A percentile compares a stretch with the other conserved stretches of the same genome.
These are phyloP conservation scores for Talaromyces funiculosus DNA, from an alignment of 2,329 filamentous ascomycete species.

Conservation along the genomic window DNA sequence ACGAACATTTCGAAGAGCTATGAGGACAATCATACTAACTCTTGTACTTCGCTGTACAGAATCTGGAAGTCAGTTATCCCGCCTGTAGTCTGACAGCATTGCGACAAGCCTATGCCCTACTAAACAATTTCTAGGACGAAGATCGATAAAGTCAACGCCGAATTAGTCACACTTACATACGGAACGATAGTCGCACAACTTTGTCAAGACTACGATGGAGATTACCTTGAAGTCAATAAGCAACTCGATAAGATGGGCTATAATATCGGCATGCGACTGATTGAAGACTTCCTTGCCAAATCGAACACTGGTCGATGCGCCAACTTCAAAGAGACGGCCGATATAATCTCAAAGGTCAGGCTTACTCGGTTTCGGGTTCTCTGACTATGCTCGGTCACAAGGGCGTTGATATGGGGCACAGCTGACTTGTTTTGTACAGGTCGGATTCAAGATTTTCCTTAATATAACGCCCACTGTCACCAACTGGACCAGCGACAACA, in stretches of 20 bases:
- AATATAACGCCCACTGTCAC: slow-evolving; percentile 91
- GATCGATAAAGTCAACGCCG: slow-evolving; percentile 96
- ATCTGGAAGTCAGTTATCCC: slow-evolving; percentile 79
- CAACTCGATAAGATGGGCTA: slow-evolving; percentile 99
- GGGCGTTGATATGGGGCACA: neutral
- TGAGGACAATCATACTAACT: neutral
- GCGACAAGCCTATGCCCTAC: neutral
- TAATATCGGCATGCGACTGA: slow-evolving; percentile 91
- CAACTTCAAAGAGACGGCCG: slow-evolving; percentile 92
- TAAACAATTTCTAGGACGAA: slow-evolving; percentile 59
- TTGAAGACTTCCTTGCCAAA: slow-evolving; percentile 96
- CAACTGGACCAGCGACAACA: slow-evolving; percentile 94
- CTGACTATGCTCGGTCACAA: neutral
- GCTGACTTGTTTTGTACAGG: slow-evolving; percentile 46
- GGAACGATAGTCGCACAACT: slow-evolving; percentile 95
- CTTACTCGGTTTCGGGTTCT: neutral
- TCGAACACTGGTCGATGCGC: slow-evolving; percentile 82
- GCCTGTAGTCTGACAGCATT: neutral
- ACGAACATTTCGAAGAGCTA: neutral
- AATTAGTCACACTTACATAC: slow-evolving; percentile 94
- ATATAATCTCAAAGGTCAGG: slow-evolving; percentile 83
- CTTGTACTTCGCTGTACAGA: slow-evolving; percentile 43
- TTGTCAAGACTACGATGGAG: slow-evolving; percentile 90
- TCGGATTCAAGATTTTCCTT: slow-evolving; percentile 98
- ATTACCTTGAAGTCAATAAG: slow-evolving; percentile 94